These are phyloP conservation scores for Solanum pinnatisectum DNA, from an alignment of 257 asterid species.

Conservation along the genomic window DNA sequence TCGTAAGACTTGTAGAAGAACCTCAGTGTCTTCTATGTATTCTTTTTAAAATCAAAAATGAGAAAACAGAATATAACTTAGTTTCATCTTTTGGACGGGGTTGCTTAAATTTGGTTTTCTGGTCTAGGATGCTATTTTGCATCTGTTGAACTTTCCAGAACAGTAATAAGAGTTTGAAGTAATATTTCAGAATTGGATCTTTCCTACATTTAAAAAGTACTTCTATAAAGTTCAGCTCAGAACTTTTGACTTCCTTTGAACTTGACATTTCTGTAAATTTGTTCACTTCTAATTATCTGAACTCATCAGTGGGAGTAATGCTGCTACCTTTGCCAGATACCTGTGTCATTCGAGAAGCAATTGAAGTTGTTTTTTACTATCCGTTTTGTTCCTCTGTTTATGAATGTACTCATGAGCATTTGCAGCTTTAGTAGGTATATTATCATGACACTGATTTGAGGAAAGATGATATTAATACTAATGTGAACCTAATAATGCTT, in stretches of 20 bases:
- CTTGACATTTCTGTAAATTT: background rate
- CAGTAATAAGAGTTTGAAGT: background rate
- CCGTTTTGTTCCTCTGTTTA: background rate
- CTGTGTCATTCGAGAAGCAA: background rate
- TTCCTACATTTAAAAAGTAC: background rate
- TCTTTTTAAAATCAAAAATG: background rate
- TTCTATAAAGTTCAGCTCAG: background rate
- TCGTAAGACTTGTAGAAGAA: background rate
- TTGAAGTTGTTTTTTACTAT: background rate
- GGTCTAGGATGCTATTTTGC: background rate
- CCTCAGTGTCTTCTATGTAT: background rate
- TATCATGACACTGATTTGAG: background rate
- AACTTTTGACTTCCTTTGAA: background rate
- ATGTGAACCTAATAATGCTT: background rate
- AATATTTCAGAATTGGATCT: background rate
- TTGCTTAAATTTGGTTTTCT: background rate
- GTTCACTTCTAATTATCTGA: background rate
- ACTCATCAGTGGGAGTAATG: background rate
- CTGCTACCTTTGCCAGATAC: background rate
- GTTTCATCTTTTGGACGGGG: background rate
- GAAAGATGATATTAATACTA: background rate
- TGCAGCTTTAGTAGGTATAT: background rate
- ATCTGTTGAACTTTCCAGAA: background rate
- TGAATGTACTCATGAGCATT: background rate
- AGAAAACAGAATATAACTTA: background rate